A percentile compares a stretch with the other conserved stretches of the same genome.
These are phyloP conservation scores for Paramyrothecium sp. DNA, from an alignment of 2,329 filamentous ascomycete genomes.

Conservation along the genomic window DNA sequence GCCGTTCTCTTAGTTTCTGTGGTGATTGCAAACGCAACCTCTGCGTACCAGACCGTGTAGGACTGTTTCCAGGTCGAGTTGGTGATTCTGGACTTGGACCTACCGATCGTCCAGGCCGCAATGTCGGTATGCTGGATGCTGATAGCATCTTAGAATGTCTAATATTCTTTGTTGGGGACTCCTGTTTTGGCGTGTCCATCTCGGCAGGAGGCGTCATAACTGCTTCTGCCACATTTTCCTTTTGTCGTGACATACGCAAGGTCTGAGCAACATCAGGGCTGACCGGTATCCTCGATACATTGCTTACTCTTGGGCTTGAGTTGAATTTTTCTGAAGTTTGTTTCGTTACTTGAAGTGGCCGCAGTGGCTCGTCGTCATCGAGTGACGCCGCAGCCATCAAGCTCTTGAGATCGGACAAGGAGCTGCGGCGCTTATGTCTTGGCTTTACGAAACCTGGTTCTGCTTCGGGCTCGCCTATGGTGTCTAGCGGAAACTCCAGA, in stretches of 20 bases:
- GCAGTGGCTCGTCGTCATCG: constrained; percentile 33
- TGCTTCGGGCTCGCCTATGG: constrained; percentile 56
- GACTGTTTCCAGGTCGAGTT: constrained; percentile 18
- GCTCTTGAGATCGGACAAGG: constrained; percentile 78
- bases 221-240: constrained; percentile 33
- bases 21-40: constrained; percentile 69
- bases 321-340: constrained; percentile 57
- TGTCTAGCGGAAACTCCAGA: constrained; percentile 54
- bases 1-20: constrained; percentile 78
- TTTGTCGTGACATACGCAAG: constrained; percentile 44
- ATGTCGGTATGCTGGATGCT: constrained; percentile 52
- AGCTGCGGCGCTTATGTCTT: constrained; percentile 84
- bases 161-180: constrained; percentile 23
- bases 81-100: constrained; percentile 22
- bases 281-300: constrained; percentile 51
- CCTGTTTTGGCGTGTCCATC: constrained; percentile 10
- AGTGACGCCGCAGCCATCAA: constrained; percentile 63
- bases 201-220: constrained; percentile 15
- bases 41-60: constrained; percentile 30
- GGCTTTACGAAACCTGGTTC: constrained; percentile 39
- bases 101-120: constrained; percentile 37
- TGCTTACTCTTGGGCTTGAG: constrained; percentile 43
- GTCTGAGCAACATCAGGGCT: constrained; percentile 41
- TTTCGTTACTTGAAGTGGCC: constrained; percentile 52
- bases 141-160: constrained; percentile 51